A percentile compares a stretch with the other conserved stretches of the same genome.
Evolutionary conservation across 1,139 yeast genomes (phyloP).

Genomic region (Hansenula lynferdii): DNA sequence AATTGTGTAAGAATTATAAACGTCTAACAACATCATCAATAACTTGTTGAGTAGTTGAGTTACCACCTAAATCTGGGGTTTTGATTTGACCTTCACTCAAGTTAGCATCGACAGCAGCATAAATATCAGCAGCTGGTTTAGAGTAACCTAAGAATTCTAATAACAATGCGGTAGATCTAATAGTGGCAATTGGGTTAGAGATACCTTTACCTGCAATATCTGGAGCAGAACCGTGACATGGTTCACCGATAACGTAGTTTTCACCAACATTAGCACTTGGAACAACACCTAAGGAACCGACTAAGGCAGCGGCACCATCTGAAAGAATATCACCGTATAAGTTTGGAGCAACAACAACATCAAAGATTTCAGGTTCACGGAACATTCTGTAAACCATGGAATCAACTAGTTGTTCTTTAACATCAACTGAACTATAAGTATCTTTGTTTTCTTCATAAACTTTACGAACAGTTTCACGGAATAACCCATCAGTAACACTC

Average conservation of each 20-base stretch:
- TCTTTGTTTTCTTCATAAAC: slow-evolving; percentile 66
- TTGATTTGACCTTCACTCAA: slow-evolving; percentile 72
- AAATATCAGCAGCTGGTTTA: slow-evolving; percentile 86
- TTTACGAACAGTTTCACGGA: slow-evolving; percentile 84
- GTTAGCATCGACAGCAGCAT: slow-evolving; percentile 93
- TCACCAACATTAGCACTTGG: slow-evolving; percentile 99
- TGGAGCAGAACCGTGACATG: slow-evolving; percentile 99
- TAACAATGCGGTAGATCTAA: slow-evolving; percentile 96
- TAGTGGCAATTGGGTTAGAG: slow-evolving; percentile 96
- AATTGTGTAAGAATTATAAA: slow-evolving; percentile 25
- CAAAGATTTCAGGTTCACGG: slow-evolving; percentile 96
- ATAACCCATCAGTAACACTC: slow-evolving; percentile 89
- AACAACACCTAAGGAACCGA: slow-evolving; percentile 96
- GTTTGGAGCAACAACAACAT: slow-evolving; percentile 98
- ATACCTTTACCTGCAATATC: slow-evolving; percentile 95
- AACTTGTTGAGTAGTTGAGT: slow-evolving; percentile 80
- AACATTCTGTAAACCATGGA: slow-evolving; percentile 99
- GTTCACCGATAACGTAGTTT: slow-evolving; percentile 94
- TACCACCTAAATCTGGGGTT: slow-evolving; percentile 96
- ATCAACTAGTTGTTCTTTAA: slow-evolving; percentile 96
- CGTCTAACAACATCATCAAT: slow-evolving; percentile 70
- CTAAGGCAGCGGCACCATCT: slow-evolving; percentile 99
- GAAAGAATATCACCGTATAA: slow-evolving; percentile 95
- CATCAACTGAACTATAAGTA: slow-evolving; percentile 49
- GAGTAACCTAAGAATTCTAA: slow-evolving; percentile 93